Percentiles rank a stretch among this genome's conserved stretches.
Evolutionary conservation across 106 monocot genomes (phyloP).

Genomic region (Platanthera guangdongensis): DNA sequence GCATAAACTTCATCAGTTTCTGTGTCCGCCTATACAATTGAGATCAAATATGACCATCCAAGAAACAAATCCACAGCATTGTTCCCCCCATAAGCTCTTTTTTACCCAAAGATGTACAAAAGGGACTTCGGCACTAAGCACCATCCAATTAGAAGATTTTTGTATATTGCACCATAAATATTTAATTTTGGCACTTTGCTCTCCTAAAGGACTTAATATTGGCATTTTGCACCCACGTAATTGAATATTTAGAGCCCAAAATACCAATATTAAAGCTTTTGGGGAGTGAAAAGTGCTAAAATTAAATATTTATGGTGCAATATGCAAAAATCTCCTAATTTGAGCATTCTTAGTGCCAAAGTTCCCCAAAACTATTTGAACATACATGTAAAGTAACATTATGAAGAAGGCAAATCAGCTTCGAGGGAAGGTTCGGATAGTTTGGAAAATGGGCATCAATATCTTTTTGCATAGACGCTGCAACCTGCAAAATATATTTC

Average conservation of each 20-base stretch:
- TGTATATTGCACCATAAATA: too few species aligned
- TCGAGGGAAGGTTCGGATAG: constrained; percentile 78
- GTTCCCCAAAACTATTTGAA: background rate
- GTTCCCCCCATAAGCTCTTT: background rate
- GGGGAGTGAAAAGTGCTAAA: too few species aligned
- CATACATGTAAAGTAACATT: constrained; percentile 82
- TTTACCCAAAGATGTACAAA: background rate
- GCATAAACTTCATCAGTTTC: constrained; percentile 97
- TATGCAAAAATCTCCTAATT: too few species aligned
- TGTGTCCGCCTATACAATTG: constrained; percentile 56
- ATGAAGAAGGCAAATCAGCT: constrained; percentile 73
- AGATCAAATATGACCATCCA: background rate
- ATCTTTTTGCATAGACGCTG: constrained; percentile 85
- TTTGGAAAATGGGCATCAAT: constrained; percentile 61
- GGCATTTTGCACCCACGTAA: too few species aligned
- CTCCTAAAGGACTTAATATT: too few species aligned
- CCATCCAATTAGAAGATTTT: too few species aligned
- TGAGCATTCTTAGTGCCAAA: background rate
- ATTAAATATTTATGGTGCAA: too few species aligned
- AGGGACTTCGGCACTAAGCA: too few species aligned
- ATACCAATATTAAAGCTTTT: too few species aligned
- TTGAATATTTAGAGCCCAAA: too few species aligned
- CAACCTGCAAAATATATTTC: constrained; percentile 47
- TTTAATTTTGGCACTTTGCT: too few species aligned
- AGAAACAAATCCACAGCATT: background rate